Conservation (phyloP, 345 rosid genomes). For the Turnera subulata region DNA sequence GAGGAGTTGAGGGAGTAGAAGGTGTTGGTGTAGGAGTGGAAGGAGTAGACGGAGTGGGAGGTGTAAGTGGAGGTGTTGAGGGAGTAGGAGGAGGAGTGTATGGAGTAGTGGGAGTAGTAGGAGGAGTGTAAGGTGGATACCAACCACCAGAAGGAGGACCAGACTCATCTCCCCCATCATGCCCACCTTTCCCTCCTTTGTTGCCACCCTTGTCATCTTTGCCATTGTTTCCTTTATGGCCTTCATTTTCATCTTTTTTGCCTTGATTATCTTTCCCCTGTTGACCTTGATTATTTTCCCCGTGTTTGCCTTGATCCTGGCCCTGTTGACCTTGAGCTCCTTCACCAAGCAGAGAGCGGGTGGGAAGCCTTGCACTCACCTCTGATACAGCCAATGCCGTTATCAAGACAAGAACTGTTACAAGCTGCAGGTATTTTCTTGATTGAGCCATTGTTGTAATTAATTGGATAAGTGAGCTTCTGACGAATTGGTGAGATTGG, state of each 20-base stretch:
- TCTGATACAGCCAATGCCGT: slow-evolving; percentile 26
- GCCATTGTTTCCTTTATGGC: too few relatives aligned
- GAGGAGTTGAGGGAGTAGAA: slow-evolving; percentile 3
- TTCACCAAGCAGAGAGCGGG: too few relatives aligned
- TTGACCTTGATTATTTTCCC: too few relatives aligned
- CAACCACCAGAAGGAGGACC: too few relatives aligned
- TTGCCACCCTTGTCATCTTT: neutral
- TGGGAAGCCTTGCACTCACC: slow-evolving; percentile 5
- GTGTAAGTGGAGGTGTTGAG: neutral
- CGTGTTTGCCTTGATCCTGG: too few relatives aligned
- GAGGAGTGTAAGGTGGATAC: neutral
- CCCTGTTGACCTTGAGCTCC: too few relatives aligned
- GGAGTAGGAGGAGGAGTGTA: slow-evolving; percentile 14
- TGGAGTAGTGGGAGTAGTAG: slow-evolving; percentile 15
- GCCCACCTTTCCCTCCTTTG: neutral
- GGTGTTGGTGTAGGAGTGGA: slow-evolving; percentile 14
- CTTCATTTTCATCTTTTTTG: too few relatives aligned
- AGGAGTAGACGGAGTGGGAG: too few relatives aligned
- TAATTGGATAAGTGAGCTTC: too few relatives aligned
- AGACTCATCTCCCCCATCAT: neutral
- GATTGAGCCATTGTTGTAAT: slow-evolving; percentile 17
- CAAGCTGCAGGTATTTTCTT: slow-evolving; percentile 14
- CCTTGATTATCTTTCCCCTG: too few relatives aligned
- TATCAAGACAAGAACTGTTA: slow-evolving; percentile 29
- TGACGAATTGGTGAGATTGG: neutral